Conservation (phyloP, 2,329 filamentous ascomycete species). For the Microsporum audouinii region DNA sequence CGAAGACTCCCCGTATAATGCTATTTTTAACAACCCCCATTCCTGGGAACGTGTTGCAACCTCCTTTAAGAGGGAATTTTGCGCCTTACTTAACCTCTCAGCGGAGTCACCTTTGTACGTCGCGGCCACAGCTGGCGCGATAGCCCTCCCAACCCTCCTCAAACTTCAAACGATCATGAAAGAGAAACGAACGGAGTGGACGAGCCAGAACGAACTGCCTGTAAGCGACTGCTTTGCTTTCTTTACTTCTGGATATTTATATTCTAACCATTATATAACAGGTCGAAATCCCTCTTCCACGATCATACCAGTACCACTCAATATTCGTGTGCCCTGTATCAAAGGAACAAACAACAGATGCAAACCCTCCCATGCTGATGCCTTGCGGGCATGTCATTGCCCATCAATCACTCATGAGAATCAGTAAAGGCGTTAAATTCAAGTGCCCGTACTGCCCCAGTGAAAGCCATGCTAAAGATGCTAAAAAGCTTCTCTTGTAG, state of each 20-base stretch:
- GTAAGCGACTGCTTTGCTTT: conserved; percentile 44
- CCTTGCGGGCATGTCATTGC: conserved; percentile 92
- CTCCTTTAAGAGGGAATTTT: conserved; percentile 92
- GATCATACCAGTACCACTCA: conserved; percentile 66
- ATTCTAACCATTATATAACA: conserved; percentile 17
- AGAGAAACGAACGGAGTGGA: conserved; percentile 89
- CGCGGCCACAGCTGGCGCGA: conserved; percentile 80
- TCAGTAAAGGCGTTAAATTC: conserved; percentile 69
- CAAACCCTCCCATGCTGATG: conserved; percentile 93
- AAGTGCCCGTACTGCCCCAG: conserved; percentile 95
- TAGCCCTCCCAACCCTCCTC: conserved; percentile 76
- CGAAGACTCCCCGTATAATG: conserved; percentile 61
- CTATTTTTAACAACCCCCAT: conserved; percentile 61
- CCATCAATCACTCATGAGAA: conserved; percentile 64
- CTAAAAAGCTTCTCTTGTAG: conserved; percentile 59
- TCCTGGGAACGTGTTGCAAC: conserved; percentile 73
- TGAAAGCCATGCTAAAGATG: conserved; percentile 68
- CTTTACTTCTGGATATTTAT: neutral
- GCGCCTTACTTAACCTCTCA: conserved; percentile 75
- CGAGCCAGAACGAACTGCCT: conserved; percentile 76
- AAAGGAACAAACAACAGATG: conserved; percentile 88
- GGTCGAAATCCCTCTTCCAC: conserved; percentile 56
- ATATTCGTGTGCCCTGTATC: conserved; percentile 97
- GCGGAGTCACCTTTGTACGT: conserved; percentile 89
- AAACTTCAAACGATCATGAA: conserved; percentile 83